Evolutionary conservation across 2,329 filamentous ascomycete genomes (phyloP), one percentile per base, ranked within the genome.

Genomic region (Nigrospora osmanthi): DNA sequence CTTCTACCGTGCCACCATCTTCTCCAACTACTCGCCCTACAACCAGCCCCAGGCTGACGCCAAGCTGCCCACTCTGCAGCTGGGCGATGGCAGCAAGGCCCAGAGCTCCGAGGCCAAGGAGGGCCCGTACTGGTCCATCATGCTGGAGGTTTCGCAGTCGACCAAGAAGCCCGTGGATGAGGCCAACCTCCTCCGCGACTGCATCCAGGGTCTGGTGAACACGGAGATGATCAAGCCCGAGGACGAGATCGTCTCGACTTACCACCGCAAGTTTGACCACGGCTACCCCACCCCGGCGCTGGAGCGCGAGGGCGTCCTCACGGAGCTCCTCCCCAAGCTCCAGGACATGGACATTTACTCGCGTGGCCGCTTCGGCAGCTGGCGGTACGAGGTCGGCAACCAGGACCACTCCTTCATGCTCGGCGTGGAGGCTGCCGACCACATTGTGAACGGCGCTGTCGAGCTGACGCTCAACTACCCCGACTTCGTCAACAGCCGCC

Each of bases 21-120:
- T 98, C 81, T 97, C 91, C 70, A 98, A 98, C 81, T 98, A 98
- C 80, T 97, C 93, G 17, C 93, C 91, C 43, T 83, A 95, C 81
- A 98, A 98, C 78, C 93, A 97, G 73, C 93, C 93, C 32, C 74
- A 87, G 54, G 75, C 81, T 48, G 82, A 84, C 47, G 83, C 77
- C 63, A 93, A 95, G 77, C 81, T 98, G 46, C 81, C 89, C 35
- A 97, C 93, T 17, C 72, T 89, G 56, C 86, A 90, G 66, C 77
- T 90, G 36, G 93, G 86, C 47, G 78, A 96, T 59, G 93, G 93
- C 65, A 86, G 82, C 68, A 88, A 89, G 72, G 80, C 89, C 47
- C 68, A 75, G 50, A 87, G 80, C 56, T 75, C 74, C 42, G 82
- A 87, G 60, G 71, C 88, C 49, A 79, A 93, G 75, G 80, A 86